phyloP scores from a whole-genome alignment of 352 stramenopile genomes.

The Phytophthora foliorum region DNA sequence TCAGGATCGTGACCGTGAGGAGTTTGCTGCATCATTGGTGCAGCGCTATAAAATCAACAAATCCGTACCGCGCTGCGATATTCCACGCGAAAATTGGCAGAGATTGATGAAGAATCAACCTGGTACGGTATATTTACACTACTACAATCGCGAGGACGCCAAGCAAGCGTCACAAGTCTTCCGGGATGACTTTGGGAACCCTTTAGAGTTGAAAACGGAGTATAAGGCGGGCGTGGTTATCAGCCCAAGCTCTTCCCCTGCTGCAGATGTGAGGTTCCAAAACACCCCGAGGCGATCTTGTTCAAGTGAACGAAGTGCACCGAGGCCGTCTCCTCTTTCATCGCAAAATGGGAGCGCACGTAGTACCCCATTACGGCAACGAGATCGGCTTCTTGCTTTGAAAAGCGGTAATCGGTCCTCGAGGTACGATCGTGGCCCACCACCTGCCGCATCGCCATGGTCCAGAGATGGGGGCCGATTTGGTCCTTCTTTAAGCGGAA shows the following conservation, averaged over 20 bases:
- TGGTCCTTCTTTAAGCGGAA: slow-evolving; percentile 14
- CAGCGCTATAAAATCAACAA: slow-evolving; percentile 64
- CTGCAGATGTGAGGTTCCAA: slow-evolving; percentile 1
- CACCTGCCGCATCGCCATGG: slow-evolving; percentile 1
- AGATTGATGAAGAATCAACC: slow-evolving; percentile 49
- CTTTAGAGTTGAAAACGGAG: slow-evolving; percentile 47
- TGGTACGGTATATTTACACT: slow-evolving; percentile 56
- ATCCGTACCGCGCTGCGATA: slow-evolving; percentile 58
- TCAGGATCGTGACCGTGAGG: slow-evolving; percentile 61
- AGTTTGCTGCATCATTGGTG: slow-evolving; percentile 54
- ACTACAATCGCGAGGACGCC: slow-evolving; percentile 63
- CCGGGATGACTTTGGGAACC: slow-evolving; percentile 50
- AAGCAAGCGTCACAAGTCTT: slow-evolving; percentile 50
- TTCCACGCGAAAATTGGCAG: slow-evolving; percentile 69
- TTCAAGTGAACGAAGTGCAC: slow-evolving; percentile 44
- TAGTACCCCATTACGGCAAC: slow-evolving; percentile 27
- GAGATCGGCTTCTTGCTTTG: slow-evolving; percentile 14
- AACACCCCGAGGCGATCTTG: slow-evolving; percentile 33
- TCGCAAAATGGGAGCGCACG: slow-evolving; percentile 28
- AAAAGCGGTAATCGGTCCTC: slow-evolving; percentile 17
- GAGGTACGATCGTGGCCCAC: slow-evolving; percentile 14
- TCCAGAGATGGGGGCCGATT: slow-evolving; percentile 12
- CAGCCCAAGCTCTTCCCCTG: slow-evolving; percentile 31
- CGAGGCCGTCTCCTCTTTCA: slow-evolving; percentile 26
- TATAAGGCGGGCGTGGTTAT: slow-evolving; percentile 53